Evolutionary conservation across 164 flowering plant species (phyloP).

Genomic region (Paratinospora sagittata): DNA sequence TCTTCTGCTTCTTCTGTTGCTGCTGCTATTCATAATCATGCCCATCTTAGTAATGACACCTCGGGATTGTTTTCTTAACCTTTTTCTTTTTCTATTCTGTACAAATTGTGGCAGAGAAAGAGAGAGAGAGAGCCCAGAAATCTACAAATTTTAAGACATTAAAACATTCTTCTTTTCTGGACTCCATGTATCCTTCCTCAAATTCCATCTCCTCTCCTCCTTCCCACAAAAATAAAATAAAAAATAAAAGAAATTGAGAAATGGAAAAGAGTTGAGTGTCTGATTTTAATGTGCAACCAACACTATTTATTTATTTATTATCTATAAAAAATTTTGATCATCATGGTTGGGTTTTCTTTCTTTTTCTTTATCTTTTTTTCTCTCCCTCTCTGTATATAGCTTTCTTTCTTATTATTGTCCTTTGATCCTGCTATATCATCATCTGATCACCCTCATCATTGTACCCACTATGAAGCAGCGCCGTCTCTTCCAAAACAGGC

Average conservation of each 20-base stretch:
- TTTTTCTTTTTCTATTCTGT: neutral
- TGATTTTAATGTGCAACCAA: too few relatives aligned
- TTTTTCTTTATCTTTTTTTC: too few relatives aligned
- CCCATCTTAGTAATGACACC: slow-evolving; percentile 21
- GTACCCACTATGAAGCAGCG: neutral
- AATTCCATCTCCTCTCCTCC: neutral
- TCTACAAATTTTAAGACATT: neutral
- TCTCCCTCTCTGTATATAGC: neutral
- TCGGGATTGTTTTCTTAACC: slow-evolving; percentile 7
- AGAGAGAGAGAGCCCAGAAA: slow-evolving; percentile 13
- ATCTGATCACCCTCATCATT: neutral
- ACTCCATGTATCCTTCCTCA: neutral
- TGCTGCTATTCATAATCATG: slow-evolving; percentile 13
- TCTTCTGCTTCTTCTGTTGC: neutral
- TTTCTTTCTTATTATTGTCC: neutral
- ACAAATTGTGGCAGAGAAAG: neutral
- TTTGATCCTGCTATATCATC: neutral
- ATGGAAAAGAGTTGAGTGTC: too few relatives aligned
- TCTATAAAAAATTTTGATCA: neutral
- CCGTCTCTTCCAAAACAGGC: neutral
- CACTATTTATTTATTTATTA: neutral
- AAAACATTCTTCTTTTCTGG: neutral
- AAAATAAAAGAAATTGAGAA: too few relatives aligned
- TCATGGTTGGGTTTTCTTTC: neutral
- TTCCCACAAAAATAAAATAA: neutral